Percentiles rank a stretch among this genome's conserved stretches.
Evolutionary conservation across 495 filamentous ascomycete genomes (phyloP).

Genomic region (Letharia columbiana): DNA sequence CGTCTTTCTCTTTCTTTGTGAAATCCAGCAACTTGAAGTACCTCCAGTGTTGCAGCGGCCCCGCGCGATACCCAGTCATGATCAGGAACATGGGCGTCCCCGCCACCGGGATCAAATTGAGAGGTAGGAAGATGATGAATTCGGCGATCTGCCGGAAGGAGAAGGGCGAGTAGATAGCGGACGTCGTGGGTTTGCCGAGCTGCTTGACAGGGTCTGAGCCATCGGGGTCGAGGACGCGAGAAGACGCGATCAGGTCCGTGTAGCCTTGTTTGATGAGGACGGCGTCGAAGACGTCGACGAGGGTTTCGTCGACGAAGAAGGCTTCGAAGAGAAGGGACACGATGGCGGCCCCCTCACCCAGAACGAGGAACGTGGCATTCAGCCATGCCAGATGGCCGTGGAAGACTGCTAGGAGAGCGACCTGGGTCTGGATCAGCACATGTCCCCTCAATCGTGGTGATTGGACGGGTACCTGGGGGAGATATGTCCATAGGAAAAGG

Average conservation of each 20-base stretch:
- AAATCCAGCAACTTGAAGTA: conserved; percentile 54
- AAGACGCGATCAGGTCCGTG: conserved; percentile 46
- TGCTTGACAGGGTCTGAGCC: conserved; percentile 44
- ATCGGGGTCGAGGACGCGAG: conserved; percentile 46
- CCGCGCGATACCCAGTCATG: conserved; percentile 54
- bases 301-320: conserved; percentile 59
- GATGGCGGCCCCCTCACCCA: conserved; percentile 57
- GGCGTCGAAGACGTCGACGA: conserved; percentile 61
- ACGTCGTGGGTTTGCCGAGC: conserved; percentile 50
- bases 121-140: conserved; percentile 58
- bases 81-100: conserved; percentile 57
- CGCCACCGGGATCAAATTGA: conserved; percentile 57
- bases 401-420: conserved; percentile 57
- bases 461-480: not conserved
- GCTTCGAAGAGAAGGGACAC: conserved; percentile 56
- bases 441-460: no score
- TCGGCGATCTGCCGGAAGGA: conserved; percentile 70
- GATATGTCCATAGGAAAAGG: conserved; percentile 49
- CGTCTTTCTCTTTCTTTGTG: conserved; percentile 49
- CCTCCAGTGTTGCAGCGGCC: conserved; percentile 59
- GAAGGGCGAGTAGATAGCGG: conserved; percentile 55
- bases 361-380: conserved; percentile 54
- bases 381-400: conserved; percentile 52
- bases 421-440: conserved; percentile 41
- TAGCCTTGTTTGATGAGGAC: conserved; percentile 53